Evolutionary conservation across 345 rosid species (phyloP), one percentile per base, ranked within the genome.

Genomic region (Euphorbia lathyris): DNA sequence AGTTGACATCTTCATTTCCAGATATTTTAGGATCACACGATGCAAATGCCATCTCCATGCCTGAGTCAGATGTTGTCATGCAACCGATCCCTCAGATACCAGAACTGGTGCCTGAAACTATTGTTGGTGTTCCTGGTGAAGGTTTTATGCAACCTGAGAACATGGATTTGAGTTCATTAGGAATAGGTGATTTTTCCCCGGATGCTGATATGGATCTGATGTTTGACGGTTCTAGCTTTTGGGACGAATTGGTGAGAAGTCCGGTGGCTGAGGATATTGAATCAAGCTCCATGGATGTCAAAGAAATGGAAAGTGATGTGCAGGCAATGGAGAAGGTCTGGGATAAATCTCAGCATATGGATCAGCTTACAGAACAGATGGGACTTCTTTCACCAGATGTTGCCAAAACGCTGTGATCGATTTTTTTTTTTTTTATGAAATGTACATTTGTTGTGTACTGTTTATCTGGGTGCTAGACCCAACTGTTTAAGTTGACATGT

Each of bases 301-400:
- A 65, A 70, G 32, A 66, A 27, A 65, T 68, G 45, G 87, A 65
- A 43, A 79, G 67, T 16, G 85, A 77, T 67, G 63, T 63, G 62
- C 80, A 74, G 79, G 63, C 50, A 40, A 67, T 10, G 25, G 87
- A 79, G 63, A 83, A 83, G 38, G 83, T 77, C 68, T 84, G 91
- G 91, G 81, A 77, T 70, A 81, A 79, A 57, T 43, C 74, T 25
- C 77, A 82, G 74, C 82, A 79, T 72, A 64, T 92, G 90, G 87
- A 89, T 79, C 79, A 87, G 65, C 91, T 92, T 17, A 89, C 97
- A 4, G 92, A 86, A 73, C 91, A 88, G 79, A 89, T 96, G 98
- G 91, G 84, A 60, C 96, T 80, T 77, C 89, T 92, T 67, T 62
- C 86, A 19, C 84, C 99, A 23, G 87, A 87, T 10, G 73, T 71